Conservation (phyloP, 2,329 filamentous ascomycete species). For the Fusarium kyushuense region DNA sequence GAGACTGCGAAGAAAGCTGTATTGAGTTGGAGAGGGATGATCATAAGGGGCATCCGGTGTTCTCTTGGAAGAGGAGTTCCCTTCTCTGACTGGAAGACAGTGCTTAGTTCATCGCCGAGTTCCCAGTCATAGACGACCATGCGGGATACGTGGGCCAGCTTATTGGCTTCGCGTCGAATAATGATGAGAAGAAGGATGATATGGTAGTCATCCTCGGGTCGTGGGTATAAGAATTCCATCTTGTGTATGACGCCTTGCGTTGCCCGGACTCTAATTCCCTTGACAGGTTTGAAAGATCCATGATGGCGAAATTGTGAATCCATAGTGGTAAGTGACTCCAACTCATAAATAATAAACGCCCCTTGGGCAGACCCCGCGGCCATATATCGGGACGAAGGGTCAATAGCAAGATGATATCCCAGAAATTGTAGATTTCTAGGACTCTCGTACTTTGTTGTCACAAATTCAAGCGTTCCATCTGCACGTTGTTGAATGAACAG, state of each 20-base stretch:
- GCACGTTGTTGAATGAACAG: constrained; percentile 70
- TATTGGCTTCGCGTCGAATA: constrained; percentile 55
- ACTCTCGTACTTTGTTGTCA: constrained; percentile 68
- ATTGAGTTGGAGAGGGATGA: constrained; percentile 79
- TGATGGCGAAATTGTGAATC: constrained; percentile 61
- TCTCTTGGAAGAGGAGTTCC: constrained; percentile 64
- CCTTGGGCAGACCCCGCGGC: constrained; percentile 78
- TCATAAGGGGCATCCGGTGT: constrained; percentile 72
- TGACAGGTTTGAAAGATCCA: constrained; percentile 69
- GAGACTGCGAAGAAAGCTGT: constrained; percentile 78
- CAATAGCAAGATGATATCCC: constrained; percentile 77
- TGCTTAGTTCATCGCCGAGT: constrained; percentile 60
- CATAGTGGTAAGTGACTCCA: constrained; percentile 68
- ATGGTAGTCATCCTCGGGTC: constrained; percentile 72
- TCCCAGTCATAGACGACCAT: constrained; percentile 73
- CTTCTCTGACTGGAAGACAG: constrained; percentile 59
- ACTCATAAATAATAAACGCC: constrained; percentile 77
- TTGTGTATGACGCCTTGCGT: constrained; percentile 83
- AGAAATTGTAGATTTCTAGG: constrained; percentile 69
- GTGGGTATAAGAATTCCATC: constrained; percentile 86
- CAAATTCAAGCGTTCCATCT: constrained; percentile 68
- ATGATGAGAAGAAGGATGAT: constrained; percentile 81
- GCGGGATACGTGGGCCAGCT: constrained; percentile 53
- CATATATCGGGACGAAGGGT: constrained; percentile 77
- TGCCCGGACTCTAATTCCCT: constrained; percentile 55